A percentile compares a stretch with the other conserved stretches of the same genome.
Evolutionary conservation across 148 eudicot genomes (phyloP).

Genomic region (Dysphania ambrosioides): DNA sequence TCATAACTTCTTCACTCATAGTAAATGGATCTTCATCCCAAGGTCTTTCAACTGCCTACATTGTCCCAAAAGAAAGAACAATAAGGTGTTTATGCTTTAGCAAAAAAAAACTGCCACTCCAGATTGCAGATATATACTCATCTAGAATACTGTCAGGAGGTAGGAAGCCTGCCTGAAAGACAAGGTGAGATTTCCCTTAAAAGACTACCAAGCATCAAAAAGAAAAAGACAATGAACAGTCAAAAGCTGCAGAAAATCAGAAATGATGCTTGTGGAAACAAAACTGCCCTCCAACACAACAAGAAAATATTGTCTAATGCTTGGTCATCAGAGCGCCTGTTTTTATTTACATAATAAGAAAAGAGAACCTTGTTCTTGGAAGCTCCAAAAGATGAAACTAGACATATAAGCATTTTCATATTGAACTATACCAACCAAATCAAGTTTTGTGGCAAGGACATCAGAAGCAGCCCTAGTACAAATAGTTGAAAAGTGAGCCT

Average conservation of each 20-base stretch:
- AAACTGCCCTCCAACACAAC: not conserved
- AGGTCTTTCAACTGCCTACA: conserved; percentile 76
- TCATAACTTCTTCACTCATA: conserved; percentile 96
- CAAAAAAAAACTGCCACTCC: not conserved
- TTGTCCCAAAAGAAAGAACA: not conserved
- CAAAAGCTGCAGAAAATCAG: not conserved
- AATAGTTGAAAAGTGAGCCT: not conserved
- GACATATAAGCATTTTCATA: not conserved
- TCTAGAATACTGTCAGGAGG: not conserved
- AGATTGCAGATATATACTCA: not conserved
- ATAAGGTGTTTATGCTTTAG: not conserved
- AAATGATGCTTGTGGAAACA: not conserved
- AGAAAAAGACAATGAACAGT: not conserved
- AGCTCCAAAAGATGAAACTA: not conserved
- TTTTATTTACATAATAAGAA: too few species aligned
- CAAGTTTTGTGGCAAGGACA: not conserved
- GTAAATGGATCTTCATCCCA: conserved; percentile 95
- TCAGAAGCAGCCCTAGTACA: not conserved
- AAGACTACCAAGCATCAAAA: not conserved
- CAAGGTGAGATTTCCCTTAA: not conserved
- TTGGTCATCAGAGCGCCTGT: not conserved
- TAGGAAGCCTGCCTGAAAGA: not conserved
- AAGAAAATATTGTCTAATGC: not conserved
- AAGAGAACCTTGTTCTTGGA: not conserved
- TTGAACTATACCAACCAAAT: not conserved